Evolutionary conservation across 371 early-diverging fungal genomes (phyloP).

Genomic region (Actinomortierella ambigua): DNA sequence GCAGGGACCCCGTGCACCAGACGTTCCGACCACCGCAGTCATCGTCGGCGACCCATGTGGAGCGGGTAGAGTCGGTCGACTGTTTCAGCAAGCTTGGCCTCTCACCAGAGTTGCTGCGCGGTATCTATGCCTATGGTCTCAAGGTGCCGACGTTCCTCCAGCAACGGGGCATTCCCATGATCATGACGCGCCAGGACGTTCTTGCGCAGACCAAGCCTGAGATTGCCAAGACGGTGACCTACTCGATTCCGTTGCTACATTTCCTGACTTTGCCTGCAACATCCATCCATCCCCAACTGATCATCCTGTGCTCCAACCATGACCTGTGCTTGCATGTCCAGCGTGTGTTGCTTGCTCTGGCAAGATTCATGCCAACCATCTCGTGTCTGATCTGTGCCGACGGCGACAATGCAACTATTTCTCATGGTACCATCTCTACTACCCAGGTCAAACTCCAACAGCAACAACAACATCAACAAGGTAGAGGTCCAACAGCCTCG

Average conservation of each 20-base stretch:
- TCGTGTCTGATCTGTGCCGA: slow-evolving; percentile 43
- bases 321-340: slow-evolving; percentile 43
- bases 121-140: slow-evolving; percentile 20
- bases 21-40: slow-evolving; percentile 3
- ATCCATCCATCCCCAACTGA: slow-evolving; percentile 38
- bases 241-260: slow-evolving; percentile 35
- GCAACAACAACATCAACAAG: no score
- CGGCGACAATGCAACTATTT: slow-evolving; percentile 36
- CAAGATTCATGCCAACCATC: slow-evolving; percentile 45
- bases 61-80: slow-evolving; percentile 29
- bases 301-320: slow-evolving; percentile 43
- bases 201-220: slow-evolving; percentile 43
- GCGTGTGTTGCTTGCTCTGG: slow-evolving; percentile 35
- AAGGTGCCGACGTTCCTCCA: slow-evolving; percentile 43
- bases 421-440: slow-evolving; percentile 35
- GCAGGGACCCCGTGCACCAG: no score
- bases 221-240: slow-evolving; percentile 42
- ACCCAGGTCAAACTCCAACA: slow-evolving; percentile 21
- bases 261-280: slow-evolving; percentile 39
- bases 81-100: slow-evolving; percentile 42
- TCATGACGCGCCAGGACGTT: slow-evolving; percentile 41
- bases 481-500: no score
- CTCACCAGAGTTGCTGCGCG: slow-evolving; percentile 33
- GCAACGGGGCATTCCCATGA: slow-evolving; percentile 46
- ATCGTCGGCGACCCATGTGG: slow-evolving; percentile 14